Conservation (phyloP, 2,329 filamentous ascomycete genomes). For the Verticillium longisporum region DNA sequence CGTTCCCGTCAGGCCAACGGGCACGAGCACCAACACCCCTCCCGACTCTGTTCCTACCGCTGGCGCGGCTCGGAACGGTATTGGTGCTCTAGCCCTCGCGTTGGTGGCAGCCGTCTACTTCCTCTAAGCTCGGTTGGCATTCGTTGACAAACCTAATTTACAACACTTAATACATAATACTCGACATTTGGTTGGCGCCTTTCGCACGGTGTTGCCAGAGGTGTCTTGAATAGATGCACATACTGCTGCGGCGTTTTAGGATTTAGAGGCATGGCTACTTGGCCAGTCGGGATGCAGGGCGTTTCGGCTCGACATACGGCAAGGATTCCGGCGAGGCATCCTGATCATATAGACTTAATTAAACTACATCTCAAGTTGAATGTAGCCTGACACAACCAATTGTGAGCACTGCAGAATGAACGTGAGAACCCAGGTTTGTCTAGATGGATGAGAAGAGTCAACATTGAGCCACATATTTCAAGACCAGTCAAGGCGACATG, state of each 20-base stretch:
- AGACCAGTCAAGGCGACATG: too few species aligned
- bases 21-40: conserved; percentile 4
- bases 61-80: conserved; percentile 21
- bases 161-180: background rate
- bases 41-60: conserved; percentile 16
- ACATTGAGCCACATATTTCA: too few species aligned
- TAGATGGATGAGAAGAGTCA: too few species aligned
- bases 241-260: background rate
- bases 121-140: conserved; percentile 23
- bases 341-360: too few species aligned
- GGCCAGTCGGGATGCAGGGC: background rate
- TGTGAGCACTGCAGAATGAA: too few species aligned
- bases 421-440: too few species aligned
- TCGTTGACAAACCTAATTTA: background rate
- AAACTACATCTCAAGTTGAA: too few species aligned
- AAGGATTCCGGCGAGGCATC: background rate
- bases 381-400: too few species aligned
- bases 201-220: background rate
- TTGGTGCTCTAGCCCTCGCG: conserved; percentile 25
- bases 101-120: conserved; percentile 33
- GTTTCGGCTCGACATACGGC: background rate
- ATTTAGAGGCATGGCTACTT: background rate
- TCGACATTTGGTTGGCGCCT: background rate
- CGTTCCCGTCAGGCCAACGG: background rate
- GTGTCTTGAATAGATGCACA: background rate